These are phyloP conservation scores for Clonostachys sp. DNA, from an alignment of 2,329 filamentous ascomycete species.

Conservation along the genomic window DNA sequence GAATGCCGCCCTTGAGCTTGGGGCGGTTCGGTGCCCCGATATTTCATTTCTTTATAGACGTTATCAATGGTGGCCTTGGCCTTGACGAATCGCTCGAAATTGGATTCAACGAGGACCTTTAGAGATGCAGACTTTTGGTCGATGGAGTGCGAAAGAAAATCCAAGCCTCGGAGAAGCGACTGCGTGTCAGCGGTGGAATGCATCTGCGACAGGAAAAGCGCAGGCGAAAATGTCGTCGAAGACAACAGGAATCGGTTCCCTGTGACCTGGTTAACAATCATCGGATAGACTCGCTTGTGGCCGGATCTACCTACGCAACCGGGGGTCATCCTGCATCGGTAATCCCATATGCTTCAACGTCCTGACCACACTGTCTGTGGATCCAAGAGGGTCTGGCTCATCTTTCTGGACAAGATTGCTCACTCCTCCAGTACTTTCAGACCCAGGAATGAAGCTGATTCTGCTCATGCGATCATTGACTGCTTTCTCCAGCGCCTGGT, in stretches of 20 bases:
- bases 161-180: constrained; percentile 73
- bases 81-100: constrained; percentile 96
- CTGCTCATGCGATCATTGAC: constrained; percentile 62
- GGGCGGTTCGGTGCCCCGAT: constrained; percentile 51
- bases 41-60: constrained; percentile 98
- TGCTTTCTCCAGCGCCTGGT: constrained; percentile 76
- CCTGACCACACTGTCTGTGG: constrained; percentile 78
- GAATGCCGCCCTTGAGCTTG: constrained; percentile 46
- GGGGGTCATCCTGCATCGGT: constrained; percentile 77
- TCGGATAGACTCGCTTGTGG: background rate
- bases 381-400: constrained; percentile 88
- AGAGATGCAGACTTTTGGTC: constrained; percentile 96
- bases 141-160: constrained; percentile 84
- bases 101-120: constrained; percentile 93
- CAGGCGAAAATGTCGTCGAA: constrained; percentile 91
- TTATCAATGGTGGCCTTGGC: constrained; percentile 98
- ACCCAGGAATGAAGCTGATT: constrained; percentile 54
- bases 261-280: constrained; percentile 19
- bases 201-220: constrained; percentile 86
- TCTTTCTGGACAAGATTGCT: constrained; percentile 84
- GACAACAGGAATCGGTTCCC: constrained; percentile 92
- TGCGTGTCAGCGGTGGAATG: constrained; percentile 83
- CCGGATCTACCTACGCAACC: constrained; percentile 56
- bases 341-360: constrained; percentile 73
- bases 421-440: constrained; percentile 62